These are phyloP conservation scores for Aspergillus affinis DNA, from an alignment of 495 filamentous ascomycete genomes.

Conservation along the genomic window DNA sequence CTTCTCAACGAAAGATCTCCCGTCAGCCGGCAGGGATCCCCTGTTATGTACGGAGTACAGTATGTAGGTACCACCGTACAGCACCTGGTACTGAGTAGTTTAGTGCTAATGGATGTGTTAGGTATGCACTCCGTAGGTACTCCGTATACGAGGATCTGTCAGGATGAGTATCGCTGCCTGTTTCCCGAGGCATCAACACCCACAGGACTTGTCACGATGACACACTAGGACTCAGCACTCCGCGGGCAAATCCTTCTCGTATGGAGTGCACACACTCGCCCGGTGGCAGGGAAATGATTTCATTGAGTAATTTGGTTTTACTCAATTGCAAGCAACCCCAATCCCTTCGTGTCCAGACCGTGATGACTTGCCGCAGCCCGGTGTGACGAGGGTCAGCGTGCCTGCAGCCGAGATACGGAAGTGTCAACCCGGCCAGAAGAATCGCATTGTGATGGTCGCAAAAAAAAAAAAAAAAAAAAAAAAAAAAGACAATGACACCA, in stretches of 20 bases:
- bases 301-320: background rate
- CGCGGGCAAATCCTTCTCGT: background rate
- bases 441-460: background rate
- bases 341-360: background rate
- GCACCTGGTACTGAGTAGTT: too few species aligned
- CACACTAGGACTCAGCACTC: too few species aligned
- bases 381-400: background rate
- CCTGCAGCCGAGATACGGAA: background rate
- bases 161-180: background rate
- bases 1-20: background rate
- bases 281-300: background rate
- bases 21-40: background rate
- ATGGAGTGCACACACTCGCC: too few species aligned
- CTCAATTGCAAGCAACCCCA: too few species aligned
- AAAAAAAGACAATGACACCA: background rate
- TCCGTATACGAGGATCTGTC: too few species aligned
- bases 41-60: too few species aligned
- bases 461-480: background rate
- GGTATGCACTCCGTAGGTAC: too few species aligned
- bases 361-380: background rate
- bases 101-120: too few species aligned
- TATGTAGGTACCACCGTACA: too few species aligned
- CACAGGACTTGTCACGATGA: too few species aligned
- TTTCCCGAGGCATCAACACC: background rate
- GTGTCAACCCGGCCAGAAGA: background rate